Base-by-base conservation (phyloP, 1,284 basidiomycete genomes). In the Austroboletus novae-zelandiae region DNA sequence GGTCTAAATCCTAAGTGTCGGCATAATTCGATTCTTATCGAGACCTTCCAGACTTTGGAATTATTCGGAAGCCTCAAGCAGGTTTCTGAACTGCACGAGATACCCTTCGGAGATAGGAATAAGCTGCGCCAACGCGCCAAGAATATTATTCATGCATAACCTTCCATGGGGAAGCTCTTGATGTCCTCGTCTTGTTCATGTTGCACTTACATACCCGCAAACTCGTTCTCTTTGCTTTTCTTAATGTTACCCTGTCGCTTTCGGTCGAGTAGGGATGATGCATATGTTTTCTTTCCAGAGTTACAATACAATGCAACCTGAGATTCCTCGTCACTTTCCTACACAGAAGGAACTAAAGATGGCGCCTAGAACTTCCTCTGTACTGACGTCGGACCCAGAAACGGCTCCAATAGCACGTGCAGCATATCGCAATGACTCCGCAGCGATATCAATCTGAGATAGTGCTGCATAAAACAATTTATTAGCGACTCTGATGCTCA, bases 261-360 rank as follows among this genome's bases (percentile, higher is more conserved):
- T 27, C 27, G 9, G 6, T 27, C 27, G 27, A 27, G 5, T 27
- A 7, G 2, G 5, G 5, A 23, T 27, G 9, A 8, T 5, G 27
- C 8, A 7, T 8, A 27, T 27, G 9, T 9, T 8, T 27, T 27
- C 8, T 27, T 6, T 27, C 9, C 29, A 30, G 29, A 30, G 7
- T 30, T 30, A 11, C 29, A 30, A n/a, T 41, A 20, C 9, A 14
- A 36, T 29, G 23, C 7, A 45, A 15, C n/a, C 13, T 8, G 36
- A 41, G 5, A 17, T 36, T n/a, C 18, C 30, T 9, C 14, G 9
- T 65, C 45, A 91, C 70, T 91, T 91, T 30, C 91, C 91, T 51
- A 94, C 91, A 63, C 91, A 94, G 66, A 94, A 94, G 48, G 89
- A 86, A 31, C 77, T 74, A 64, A 95, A 95, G 32, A 95, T 78